Evolutionary conservation across 2,329 filamentous ascomycete genomes (phyloP), one percentile per base, ranked within the genome.

Genomic region (Fusarium oligoseptatum): DNA sequence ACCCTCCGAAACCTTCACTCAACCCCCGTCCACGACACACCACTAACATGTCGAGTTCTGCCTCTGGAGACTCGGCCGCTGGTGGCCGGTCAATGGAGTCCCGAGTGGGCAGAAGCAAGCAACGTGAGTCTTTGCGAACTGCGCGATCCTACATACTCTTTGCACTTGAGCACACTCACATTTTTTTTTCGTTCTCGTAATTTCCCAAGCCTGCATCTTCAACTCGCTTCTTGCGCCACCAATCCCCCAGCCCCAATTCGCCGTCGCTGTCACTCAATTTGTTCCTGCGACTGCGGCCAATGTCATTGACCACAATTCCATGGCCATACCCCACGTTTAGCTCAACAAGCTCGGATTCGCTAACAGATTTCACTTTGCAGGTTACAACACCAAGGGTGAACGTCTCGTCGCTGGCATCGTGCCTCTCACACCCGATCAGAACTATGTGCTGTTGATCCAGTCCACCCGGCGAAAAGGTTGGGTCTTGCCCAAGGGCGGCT

Each of bases 401-500:
- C 93, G 97, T 76, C 92, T 98, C 72, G 97, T 99, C 78, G 96
- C 97, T 71, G 97, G 97, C 78, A 92, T 98, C 68, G 97, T 99
- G 57, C 95, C 97, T 75, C 88, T 98, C 75, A 97, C 94, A 65
- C 84, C 89, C 79, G 95, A 98, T 86, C 96, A 94, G 83, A 92
- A 92, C 79, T 93, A 94, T 83, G 96, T 99, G 71, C 89, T 99
- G 77, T 88, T 99, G 77, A 98, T 98, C 79, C 95, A 98, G 86
- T 98, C 95, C 64, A 96, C 94, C 62, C 91, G 94, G 75, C 92
- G 95, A 79, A 94, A 94, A 83, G 94, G 94, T 79, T 99, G 97
- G 97, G 97, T 99, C 50, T 88, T 99, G 68, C 97, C 97, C 70
- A 99, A 99, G 83, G 97, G 97, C 81, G 97, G 97, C 70, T 99